Evolutionary conservation across 345 rosid species (phyloP).

Genomic region (Linum lewisii): DNA sequence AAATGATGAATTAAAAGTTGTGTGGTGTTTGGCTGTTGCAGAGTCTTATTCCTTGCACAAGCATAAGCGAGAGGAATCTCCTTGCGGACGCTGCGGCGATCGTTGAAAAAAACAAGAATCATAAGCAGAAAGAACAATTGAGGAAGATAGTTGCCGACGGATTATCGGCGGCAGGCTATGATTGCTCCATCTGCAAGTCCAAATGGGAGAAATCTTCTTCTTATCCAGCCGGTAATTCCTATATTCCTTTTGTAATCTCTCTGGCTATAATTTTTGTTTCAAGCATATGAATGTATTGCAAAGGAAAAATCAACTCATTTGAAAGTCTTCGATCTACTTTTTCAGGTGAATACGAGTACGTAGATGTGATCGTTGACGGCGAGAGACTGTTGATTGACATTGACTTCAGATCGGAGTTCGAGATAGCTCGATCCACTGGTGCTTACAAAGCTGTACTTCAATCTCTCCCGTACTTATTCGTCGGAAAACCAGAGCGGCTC

Average conservation of each 20-base stretch:
- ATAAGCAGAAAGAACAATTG: slow-evolving; percentile 63
- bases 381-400: slow-evolving; percentile 64
- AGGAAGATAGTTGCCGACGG: slow-evolving; percentile 53
- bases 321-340: neutral
- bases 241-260: neutral
- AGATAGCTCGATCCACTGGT: slow-evolving; percentile 78
- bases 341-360: slow-evolving; percentile 71
- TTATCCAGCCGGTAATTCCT: slow-evolving; percentile 55
- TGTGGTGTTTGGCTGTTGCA: slow-evolving; percentile 16
- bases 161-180: slow-evolving; percentile 49
- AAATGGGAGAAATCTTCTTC: slow-evolving; percentile 77
- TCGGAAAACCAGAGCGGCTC: slow-evolving; percentile 64
- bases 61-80: slow-evolving; percentile 60
- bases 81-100: slow-evolving; percentile 74
- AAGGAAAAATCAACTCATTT: neutral
- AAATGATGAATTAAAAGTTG: neutral
- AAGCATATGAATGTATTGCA: neutral
- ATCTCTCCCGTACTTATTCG: slow-evolving; percentile 57
- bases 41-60: slow-evolving; percentile 68
- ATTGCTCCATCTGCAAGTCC: slow-evolving; percentile 81
- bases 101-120: slow-evolving; percentile 52
- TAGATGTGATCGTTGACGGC: slow-evolving; percentile 51
- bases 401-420: slow-evolving; percentile 79
- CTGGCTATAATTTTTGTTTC: neutral
- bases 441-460: slow-evolving; percentile 61